These are phyloP conservation scores for Fusarium sp. DNA, from an alignment of 2,329 filamentous ascomycete genomes.

Conservation along the genomic window DNA sequence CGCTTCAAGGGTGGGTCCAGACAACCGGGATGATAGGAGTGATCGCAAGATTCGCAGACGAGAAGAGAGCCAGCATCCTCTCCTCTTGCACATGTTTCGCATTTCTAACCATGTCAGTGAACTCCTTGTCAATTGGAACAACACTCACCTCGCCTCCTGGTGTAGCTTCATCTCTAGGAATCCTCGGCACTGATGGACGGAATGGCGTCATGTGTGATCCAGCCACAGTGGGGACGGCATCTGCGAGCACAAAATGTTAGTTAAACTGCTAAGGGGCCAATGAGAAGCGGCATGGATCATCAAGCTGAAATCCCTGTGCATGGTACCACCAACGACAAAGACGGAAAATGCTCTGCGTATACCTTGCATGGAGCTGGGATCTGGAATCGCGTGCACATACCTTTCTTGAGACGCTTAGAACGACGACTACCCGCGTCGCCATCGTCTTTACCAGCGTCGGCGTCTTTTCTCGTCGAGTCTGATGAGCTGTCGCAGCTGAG, in stretches of 20 bases:
- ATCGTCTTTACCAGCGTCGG: conserved; percentile 65
- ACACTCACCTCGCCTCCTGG: conserved; percentile 56
- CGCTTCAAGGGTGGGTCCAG: conserved; percentile 86
- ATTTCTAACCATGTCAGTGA: conserved; percentile 65
- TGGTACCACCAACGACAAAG: conserved; percentile 27
- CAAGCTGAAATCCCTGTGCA: conserved; percentile 42
- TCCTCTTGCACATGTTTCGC: conserved; percentile 85
- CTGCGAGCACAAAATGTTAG: conserved; percentile 47
- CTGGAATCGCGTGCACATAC: conserved; percentile 29
- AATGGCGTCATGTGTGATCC: conserved; percentile 98
- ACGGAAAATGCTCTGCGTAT: conserved; percentile 34
- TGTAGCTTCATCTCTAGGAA: conserved; percentile 65
- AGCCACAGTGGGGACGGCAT: conserved; percentile 83
- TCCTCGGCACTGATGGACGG: conserved; percentile 80
- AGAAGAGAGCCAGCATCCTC: conserved; percentile 79
- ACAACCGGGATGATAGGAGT: conserved; percentile 87
- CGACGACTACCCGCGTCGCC: conserved; percentile 77
- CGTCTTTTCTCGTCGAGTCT: conserved; percentile 62
- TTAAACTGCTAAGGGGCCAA: conserved; percentile 29
- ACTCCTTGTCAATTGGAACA: conserved; percentile 4
- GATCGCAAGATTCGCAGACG: conserved; percentile 91
- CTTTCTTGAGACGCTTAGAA: conserved; percentile 91
- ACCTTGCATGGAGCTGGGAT: conserved; percentile 25
- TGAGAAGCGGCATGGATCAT: conserved; percentile 35
- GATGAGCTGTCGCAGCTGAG: conserved; percentile 69